Evolutionary conservation across 225 moss, liverwort and hornwort species (phyloP).

Genomic region (Polytrichum formosum): DNA sequence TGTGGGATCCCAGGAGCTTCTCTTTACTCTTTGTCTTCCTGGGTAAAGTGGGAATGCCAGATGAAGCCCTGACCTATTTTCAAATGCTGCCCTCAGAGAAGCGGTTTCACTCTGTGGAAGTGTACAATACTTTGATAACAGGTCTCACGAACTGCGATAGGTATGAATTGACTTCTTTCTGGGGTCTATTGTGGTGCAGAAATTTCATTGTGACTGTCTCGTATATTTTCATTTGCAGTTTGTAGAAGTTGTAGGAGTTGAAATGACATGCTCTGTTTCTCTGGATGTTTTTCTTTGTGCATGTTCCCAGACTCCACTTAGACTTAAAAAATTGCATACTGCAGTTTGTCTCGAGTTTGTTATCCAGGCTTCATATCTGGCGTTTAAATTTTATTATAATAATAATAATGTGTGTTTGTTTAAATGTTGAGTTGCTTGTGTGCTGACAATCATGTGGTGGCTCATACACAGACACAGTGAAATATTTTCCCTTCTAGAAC

Average conservation of each 20-base stretch:
- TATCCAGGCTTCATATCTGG: too few relatives aligned
- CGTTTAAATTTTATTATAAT: too few relatives aligned
- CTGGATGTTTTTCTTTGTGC: too few relatives aligned
- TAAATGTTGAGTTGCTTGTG: conserved; percentile 5
- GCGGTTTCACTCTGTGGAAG: conserved; percentile 65
- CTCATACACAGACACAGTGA: conserved; percentile 44
- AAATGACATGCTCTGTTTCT: too few relatives aligned
- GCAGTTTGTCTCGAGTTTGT: too few relatives aligned
- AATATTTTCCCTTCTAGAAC: conserved; percentile 47
- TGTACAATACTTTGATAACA: conserved; percentile 83
- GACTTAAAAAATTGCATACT: too few relatives aligned
- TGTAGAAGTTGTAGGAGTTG: too few relatives aligned
- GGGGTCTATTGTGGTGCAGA: too few relatives aligned
- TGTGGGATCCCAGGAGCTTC: conserved; percentile 77
- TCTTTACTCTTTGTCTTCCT: conserved; percentile 65
- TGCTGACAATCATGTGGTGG: conserved; percentile 11
- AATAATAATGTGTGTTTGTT: background rate
- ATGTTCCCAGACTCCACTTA: too few relatives aligned
- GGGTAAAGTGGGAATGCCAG: conserved; percentile 64
- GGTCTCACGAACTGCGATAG: conserved; percentile 65
- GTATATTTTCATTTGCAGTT: too few relatives aligned
- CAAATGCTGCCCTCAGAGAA: conserved; percentile 55
- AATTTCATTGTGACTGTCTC: too few relatives aligned
- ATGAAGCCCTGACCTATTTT: conserved; percentile 62
- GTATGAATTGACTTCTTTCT: conserved; percentile 28